These are phyloP conservation scores for Myriosclerotinia curreyana DNA, from an alignment of 2,329 filamentous ascomycete genomes.

Conservation along the genomic window DNA sequence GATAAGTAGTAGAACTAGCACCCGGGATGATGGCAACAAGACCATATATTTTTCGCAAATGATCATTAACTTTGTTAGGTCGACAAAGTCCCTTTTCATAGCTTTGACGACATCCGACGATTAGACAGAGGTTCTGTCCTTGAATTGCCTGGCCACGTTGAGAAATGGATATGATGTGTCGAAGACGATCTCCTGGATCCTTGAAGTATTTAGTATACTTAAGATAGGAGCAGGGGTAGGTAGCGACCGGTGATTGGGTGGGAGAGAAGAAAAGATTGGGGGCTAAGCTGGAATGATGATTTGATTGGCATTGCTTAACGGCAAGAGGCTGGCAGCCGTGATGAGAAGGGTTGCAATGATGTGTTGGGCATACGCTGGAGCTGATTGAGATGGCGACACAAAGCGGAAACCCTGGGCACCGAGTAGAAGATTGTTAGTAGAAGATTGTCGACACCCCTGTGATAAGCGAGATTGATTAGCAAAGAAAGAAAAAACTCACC, in stretches of 20 bases:
- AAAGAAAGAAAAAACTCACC: background rate
- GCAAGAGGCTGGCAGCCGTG: background rate
- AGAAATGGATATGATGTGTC: conserved; percentile 5
- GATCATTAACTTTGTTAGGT: conserved; percentile 2
- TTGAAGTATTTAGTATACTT: background rate
- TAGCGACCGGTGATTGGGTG: conserved; percentile 3
- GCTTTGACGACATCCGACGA: conserved; percentile 8
- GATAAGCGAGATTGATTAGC: background rate
- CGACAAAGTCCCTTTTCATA: conserved; percentile 11
- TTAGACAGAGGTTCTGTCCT: background rate
- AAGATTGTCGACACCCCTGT: background rate
- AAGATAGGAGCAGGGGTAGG: background rate
- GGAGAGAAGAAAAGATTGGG: background rate
- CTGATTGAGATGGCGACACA: background rate
- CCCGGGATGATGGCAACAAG: background rate
- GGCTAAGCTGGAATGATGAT: background rate
- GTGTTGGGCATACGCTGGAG: background rate
- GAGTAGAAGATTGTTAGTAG: too few relatives aligned
- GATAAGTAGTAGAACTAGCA: background rate
- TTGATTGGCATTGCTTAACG: background rate
- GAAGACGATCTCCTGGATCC: background rate
- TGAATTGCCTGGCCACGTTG: background rate
- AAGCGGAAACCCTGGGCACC: background rate
- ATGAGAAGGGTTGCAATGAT: too few relatives aligned
- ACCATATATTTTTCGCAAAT: conserved; percentile 10